These are phyloP conservation scores for Microcera coccophila DNA, from an alignment of 2,329 filamentous ascomycete genomes.

Conservation along the genomic window DNA sequence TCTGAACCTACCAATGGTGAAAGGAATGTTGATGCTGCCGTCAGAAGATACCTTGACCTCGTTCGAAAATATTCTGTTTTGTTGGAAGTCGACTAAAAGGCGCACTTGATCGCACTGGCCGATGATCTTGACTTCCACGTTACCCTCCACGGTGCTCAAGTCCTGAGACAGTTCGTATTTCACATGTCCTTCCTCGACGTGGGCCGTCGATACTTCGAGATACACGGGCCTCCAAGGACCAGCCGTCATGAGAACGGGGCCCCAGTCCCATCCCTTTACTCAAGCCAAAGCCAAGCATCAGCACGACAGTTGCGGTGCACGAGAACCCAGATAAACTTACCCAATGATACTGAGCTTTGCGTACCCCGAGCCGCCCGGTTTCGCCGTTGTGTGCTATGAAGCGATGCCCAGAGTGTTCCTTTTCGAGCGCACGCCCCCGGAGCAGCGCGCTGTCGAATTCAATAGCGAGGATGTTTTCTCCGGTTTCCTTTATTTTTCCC, in stretches of 20 bases:
- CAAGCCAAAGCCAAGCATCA: too few relatives aligned
- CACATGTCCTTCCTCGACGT: too few relatives aligned
- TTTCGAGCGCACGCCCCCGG: conserved; percentile 45
- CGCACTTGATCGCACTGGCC: too few relatives aligned
- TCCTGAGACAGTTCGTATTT: too few relatives aligned
- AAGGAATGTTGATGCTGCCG: too few relatives aligned
- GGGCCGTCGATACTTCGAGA: conserved; percentile 52
- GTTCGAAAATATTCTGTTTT: too few relatives aligned
- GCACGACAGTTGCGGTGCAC: too few relatives aligned
- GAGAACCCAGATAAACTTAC: conserved; percentile 19
- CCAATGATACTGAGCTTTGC: conserved; percentile 64
- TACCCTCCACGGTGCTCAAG: too few relatives aligned
- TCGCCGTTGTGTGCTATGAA: conserved; percentile 50
- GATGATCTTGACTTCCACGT: too few relatives aligned
- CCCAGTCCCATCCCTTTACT: conserved; percentile 63
- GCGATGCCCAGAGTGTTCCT: conserved; percentile 47
- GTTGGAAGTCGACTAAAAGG: too few relatives aligned
- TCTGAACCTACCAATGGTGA: too few relatives aligned
- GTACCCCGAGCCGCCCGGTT: conserved; percentile 25
- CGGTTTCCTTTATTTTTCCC: conserved; percentile 22
- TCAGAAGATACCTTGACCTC: too few relatives aligned
- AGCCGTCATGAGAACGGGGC: conserved; percentile 55
- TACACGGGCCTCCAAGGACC: conserved; percentile 62
- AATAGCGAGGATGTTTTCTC: conserved; percentile 46
- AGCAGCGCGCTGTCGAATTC: conserved; percentile 50